Base-by-base conservation (phyloP, 2,329 filamentous ascomycete genomes). In the Aspergillus tubingensis region DNA sequence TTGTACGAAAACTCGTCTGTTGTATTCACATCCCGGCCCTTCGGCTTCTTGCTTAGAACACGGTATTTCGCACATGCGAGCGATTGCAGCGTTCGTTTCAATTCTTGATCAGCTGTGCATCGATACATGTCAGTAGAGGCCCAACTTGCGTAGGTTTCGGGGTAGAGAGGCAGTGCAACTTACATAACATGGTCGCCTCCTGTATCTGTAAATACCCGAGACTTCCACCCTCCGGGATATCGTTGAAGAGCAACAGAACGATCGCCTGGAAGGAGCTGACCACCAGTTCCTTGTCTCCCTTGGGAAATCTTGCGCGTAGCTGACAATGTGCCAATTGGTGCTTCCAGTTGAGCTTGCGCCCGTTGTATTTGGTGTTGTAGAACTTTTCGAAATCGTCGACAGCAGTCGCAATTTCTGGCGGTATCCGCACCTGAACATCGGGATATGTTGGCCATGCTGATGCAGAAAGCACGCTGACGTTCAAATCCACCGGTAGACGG, bases 401-500 rank as follows among this genome's bases (percentile, higher is more conserved):
- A 58, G 93, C 88, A n/a, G 82, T 82, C 23, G 89, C 85, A 50
- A 98, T 88, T 41, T 90, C 86, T 5, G 85, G 78, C 0, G 95
- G 94, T 6, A 99, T 83, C 59, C 87, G 87, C 59, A 96, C 85
- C 2, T 83, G 79, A 6, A 88, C 83, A 62, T 96, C 92, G 0
- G 90, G 87, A 70, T 98, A 99, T 0, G 90, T 90, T 0, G 95
- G 95, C 95, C 95, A 99, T 1, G 95, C 90, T 0, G 93, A 87
- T 1, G 91, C 87, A 3, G 92, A 96, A n/a, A 99, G 82, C 21
- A 99, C 89, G 77, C 88, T 96, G 68, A 98, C 95, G 62, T 87
- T 87, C 15, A 98, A 82, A 73, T 95, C 91, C 44, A 96, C 75
- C 1, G 79, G 74, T 5, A 82, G 75, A 60, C 82, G 86, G 57